Base-by-base conservation (phyloP, 169 alveolate species). In the Plasmodium gallinaceum region DNA sequence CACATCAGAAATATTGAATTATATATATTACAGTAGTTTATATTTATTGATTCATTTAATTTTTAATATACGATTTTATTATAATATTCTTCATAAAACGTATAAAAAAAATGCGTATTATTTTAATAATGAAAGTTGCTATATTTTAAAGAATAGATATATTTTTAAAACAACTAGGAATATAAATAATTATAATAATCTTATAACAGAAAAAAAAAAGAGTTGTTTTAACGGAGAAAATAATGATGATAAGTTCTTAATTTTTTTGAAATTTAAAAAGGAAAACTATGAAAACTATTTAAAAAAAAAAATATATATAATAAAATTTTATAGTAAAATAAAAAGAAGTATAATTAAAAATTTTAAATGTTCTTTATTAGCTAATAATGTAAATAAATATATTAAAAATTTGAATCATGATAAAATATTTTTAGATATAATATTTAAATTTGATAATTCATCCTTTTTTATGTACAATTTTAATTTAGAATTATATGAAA, bases 1-100 rank as follows among this genome's bases (percentile, higher is more conserved):
- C 61, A 68, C 91, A 14, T 83, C 91, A 16, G 91, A 83, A 10
- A 83, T 83, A 24, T 61, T 83, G 16, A 83, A 83, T 32, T 68
- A 83, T 57, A 46, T 83, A 32, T 83, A 83, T 57, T 83, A 83
- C 32, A 83, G 66, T 65, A 43, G 58, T 37, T 60, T 83, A 39
- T 83, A 83, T 83, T 10, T 83, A 12, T 57, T 83, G 7, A 68
- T 83, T 24, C 85, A 83, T 68, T 24, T 83, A 5, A 24, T 83
- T 42, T 6, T 68, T 46, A 83, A 83, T 22, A 66, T 83, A 26
- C 72, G 66, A 14, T 83, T 68, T 68, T 83, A 83, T 24, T 45
- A 83, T 22, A 39, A 65, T 14, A n/a, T 83, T 26, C 68, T 68
- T 54, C 18, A 22, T 46, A 68, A 60, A 10, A 68, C 91, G 3